Evolutionary conservation across 257 asterid species (phyloP), one percentile per base, ranked within the genome.

Genomic region (Nicotiana noctiflora): DNA sequence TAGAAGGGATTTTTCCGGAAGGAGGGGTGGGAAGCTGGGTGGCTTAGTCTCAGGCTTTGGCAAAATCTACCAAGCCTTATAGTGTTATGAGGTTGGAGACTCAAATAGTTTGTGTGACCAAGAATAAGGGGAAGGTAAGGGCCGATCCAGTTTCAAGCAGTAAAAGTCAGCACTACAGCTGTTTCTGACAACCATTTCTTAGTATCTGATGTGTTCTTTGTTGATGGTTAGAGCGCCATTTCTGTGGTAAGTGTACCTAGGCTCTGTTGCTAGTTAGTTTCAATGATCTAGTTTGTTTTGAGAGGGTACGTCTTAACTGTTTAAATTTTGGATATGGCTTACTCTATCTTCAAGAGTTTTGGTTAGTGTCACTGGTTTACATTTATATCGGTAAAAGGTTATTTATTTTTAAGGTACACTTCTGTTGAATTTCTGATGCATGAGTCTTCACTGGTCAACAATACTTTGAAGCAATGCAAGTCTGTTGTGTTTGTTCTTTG

Each of bases 401-500:
- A 74, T 23, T 74, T 49, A 51, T 14, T 57, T 49, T 74, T 23
- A 57, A 74, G 15, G 79, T 74, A 74, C 13, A 11, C 34, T 12
- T 44, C 77, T 70, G 10, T 19, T 70, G 14, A 70, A 44, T 44
- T 44, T 70, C 59, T 44, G 59, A 31, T 51, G 40, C 32, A 27
- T 55, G 51, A 8, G 56, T 53, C 75, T 74, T 75, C 18, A 51
- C 19, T 44, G 23, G 34, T 52, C 66, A 8, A 34, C 56, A 46
- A 56, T 31, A 25, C 31, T 6, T 31, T 29, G 44, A 68, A 51
- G 18, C 46, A 52, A 63, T 62, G 59, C 74, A 46, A 70, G 72
- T 75, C 37, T 75, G 55, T 75, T 49, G 70, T 23, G 65, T 59
- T 81, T 72, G 49, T 44, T 51, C 62, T 27, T 60, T 80, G 60